These are phyloP conservation scores for Phaffomyces thermotolerans DNA, from an alignment of 805 yeast species.

Conservation along the genomic window DNA sequence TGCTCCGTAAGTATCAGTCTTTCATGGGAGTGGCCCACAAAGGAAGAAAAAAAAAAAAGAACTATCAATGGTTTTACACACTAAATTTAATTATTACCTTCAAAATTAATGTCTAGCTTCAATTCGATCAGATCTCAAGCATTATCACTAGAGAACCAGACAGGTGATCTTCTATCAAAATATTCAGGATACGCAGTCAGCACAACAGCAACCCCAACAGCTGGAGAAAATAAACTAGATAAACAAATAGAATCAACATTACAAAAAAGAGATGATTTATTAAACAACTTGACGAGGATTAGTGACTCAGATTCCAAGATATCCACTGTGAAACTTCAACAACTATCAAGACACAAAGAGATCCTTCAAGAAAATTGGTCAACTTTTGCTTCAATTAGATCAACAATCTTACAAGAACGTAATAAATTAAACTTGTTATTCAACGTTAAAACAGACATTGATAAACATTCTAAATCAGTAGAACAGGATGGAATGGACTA, in stretches of 20 bases:
- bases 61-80: too few relatives aligned
- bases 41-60: neutral
- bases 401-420: constrained; percentile 62
- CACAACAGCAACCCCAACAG: constrained; percentile 39
- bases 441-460: constrained; percentile 74
- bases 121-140: constrained; percentile 63
- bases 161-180: constrained; percentile 44
- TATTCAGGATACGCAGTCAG: constrained; percentile 50
- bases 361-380: constrained; percentile 60
- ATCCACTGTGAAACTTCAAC: constrained; percentile 71
- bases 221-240: constrained; percentile 40
- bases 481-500: constrained; percentile 54
- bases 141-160: constrained; percentile 62
- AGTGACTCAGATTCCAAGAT: constrained; percentile 50
- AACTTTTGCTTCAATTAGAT: constrained; percentile 52
- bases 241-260: constrained; percentile 45
- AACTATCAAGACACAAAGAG: constrained; percentile 76
- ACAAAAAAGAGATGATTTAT: constrained; percentile 44
- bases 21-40: too few relatives aligned
- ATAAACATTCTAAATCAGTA: constrained; percentile 47
- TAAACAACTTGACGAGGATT: constrained; percentile 44
- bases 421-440: constrained; percentile 66
- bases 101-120: constrained; percentile 37
- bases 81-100: neutral
- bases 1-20: too few relatives aligned